Evolutionary conservation across 305 asterid species (phyloP).

Genomic region (Solanum aculeatissimum): DNA sequence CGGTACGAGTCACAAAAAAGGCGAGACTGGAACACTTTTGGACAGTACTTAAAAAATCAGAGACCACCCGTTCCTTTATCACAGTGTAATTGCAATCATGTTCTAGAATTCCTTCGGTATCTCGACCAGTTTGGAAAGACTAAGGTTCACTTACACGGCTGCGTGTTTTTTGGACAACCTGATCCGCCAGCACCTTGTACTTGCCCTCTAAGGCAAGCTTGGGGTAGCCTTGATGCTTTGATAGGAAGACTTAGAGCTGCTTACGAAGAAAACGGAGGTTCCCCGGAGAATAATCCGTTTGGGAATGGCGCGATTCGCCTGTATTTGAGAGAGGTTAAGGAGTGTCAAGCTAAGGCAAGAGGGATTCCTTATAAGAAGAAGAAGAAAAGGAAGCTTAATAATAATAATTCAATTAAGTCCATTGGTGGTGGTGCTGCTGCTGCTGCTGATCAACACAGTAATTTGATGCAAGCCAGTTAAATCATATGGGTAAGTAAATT

Average conservation of each 20-base stretch:
- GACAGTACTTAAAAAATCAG: conserved; percentile 68
- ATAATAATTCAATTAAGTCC: conserved; percentile 14
- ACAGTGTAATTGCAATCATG: conserved; percentile 64
- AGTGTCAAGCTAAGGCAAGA: conserved; percentile 74
- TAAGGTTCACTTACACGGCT: conserved; percentile 71
- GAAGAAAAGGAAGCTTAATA: conserved; percentile 51
- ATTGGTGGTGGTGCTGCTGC: neutral
- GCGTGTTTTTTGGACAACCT: conserved; percentile 77
- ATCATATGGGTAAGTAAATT: neutral
- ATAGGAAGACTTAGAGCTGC: conserved; percentile 87
- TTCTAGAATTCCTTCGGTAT: conserved; percentile 65
- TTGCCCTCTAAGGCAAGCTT: conserved; percentile 80
- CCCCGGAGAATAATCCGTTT: conserved; percentile 59
- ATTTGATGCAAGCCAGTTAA: conserved; percentile 23
- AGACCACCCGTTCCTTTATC: conserved; percentile 58
- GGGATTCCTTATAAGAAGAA: conserved; percentile 84
- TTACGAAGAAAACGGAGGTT: conserved; percentile 78
- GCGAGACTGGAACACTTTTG: conserved; percentile 86
- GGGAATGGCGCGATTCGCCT: conserved; percentile 70
- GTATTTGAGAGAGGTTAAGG: conserved; percentile 68
- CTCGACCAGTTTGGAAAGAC: conserved; percentile 81
- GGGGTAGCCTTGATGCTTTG: conserved; percentile 90
- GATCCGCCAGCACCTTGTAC: conserved; percentile 89
- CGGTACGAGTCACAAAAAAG: conserved; percentile 81
- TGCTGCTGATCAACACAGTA: conserved; percentile 3